phyloP scores from a whole-genome alignment of 106 monocot species.

The Dendrobium huoshanense region DNA sequence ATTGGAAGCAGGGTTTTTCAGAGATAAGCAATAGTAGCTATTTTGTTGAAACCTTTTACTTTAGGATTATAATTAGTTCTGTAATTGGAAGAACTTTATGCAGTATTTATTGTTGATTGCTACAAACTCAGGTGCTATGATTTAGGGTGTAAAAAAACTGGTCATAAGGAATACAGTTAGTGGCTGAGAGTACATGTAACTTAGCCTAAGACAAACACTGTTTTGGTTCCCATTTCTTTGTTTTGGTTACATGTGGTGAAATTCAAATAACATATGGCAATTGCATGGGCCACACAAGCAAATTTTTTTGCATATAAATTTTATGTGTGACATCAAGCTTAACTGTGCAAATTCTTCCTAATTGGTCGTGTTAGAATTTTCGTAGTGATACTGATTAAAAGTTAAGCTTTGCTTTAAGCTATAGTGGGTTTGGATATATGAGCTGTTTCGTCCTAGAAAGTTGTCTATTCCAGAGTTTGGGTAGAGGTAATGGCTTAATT shows the following conservation, averaged over 20 bases:
- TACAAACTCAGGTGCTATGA: not conserved
- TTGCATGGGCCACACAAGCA: not conserved
- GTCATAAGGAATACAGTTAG: not conserved
- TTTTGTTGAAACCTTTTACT: not conserved
- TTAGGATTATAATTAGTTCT: not conserved
- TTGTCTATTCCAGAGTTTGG: no score
- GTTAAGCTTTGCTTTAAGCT: no score
- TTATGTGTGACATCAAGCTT: not conserved
- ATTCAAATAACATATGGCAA: not conserved
- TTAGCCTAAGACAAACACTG: not conserved
- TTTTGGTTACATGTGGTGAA: no score
- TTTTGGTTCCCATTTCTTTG: not conserved
- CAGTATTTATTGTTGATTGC: not conserved
- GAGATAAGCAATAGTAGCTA: not conserved
- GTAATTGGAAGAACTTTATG: not conserved
- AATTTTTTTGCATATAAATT: not conserved
- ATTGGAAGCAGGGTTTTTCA: not conserved
- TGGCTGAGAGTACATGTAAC: not conserved
- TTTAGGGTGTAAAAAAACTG: no score
- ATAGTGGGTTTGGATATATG: no score
- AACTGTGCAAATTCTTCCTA: not conserved
- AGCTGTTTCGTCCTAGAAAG: no score
- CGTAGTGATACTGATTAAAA: no score
- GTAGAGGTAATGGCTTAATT: no score
- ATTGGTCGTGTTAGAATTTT: no score